phyloP scores from a whole-genome alignment of 2,329 filamentous ascomycete species.

The Neoarthrinium moseri region DNA sequence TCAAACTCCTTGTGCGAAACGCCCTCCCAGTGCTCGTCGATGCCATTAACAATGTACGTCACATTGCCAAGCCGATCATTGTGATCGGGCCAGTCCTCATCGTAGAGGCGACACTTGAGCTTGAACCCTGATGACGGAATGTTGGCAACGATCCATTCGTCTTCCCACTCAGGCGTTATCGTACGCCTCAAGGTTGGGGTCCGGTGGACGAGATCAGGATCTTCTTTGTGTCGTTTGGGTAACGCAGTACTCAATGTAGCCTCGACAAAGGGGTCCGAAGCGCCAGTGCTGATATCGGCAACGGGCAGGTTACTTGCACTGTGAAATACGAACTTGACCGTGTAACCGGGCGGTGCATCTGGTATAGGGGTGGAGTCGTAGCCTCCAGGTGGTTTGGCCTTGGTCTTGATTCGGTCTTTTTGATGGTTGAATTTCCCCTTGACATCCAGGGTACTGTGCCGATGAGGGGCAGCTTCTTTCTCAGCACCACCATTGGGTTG shows the following conservation, averaged over 20 bases:
- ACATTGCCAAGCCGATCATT: slow-evolving; percentile 89
- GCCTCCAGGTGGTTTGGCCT: slow-evolving; percentile 65
- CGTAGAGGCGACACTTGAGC: slow-evolving; percentile 83
- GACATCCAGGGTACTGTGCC: slow-evolving; percentile 19
- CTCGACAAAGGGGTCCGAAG: slow-evolving; percentile 80
- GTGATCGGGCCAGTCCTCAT: slow-evolving; percentile 83
- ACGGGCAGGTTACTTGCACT: slow-evolving; percentile 77
- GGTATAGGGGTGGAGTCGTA: slow-evolving; percentile 80
- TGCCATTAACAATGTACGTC: slow-evolving; percentile 60
- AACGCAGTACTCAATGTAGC: slow-evolving; percentile 72
- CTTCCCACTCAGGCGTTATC: slow-evolving; percentile 77
- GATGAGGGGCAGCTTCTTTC: slow-evolving; percentile 9
- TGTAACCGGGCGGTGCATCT: slow-evolving; percentile 73
- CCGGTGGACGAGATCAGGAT: slow-evolving; percentile 71
- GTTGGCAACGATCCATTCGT: slow-evolving; percentile 85
- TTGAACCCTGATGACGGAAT: slow-evolving; percentile 77
- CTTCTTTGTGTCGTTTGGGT: slow-evolving; percentile 80
- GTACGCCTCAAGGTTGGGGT: slow-evolving; percentile 73
- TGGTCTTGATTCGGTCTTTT: slow-evolving; percentile 37
- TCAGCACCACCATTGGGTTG: slow-evolving; percentile 12
- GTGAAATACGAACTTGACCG: slow-evolving; percentile 81
- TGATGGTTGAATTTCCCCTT: slow-evolving; percentile 33
- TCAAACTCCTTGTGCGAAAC: slow-evolving; percentile 62
- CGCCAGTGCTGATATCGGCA: slow-evolving; percentile 73
- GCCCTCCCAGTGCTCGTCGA: slow-evolving; percentile 68